Percentiles rank a stretch among this genome's conserved stretches.
Conservation (phyloP, 164 flowering plant genomes). For the Magnolia kwangsiensis region DNA sequence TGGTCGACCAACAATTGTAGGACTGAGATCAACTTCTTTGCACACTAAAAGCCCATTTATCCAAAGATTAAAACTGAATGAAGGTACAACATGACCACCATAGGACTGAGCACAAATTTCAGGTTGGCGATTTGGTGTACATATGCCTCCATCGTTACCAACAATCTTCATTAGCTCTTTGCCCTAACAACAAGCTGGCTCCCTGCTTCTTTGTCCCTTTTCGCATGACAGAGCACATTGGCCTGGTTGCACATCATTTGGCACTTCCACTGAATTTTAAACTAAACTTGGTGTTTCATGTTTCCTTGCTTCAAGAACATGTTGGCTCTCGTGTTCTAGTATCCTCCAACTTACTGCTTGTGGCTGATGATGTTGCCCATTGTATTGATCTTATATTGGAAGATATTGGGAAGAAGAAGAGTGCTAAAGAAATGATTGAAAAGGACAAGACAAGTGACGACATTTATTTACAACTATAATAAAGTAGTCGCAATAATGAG, state of each 20-base stretch:
- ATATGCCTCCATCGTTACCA: conserved; percentile 10
- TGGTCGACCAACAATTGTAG: neutral
- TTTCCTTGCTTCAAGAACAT: neutral
- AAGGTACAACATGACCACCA: neutral
- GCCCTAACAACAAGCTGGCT: neutral
- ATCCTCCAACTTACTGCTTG: no score
- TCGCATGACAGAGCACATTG: neutral
- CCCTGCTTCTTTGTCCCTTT: neutral
- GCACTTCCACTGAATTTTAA: neutral
- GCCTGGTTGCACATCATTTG: neutral
- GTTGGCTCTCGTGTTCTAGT: no score
- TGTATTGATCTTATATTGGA: no score
- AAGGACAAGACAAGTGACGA: no score
- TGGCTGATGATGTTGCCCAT: no score
- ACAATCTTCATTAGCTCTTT: neutral
- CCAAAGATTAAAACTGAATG: neutral
- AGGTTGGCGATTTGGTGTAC: conserved; percentile 15
- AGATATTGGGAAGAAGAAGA: no score
- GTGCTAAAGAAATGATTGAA: no score
- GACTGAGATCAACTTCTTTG: neutral
- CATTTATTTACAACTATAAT: no score
- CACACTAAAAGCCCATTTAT: neutral
- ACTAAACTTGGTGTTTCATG: neutral
- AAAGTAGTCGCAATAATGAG: no score
- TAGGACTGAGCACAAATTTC: neutral